phyloP scores from a whole-genome alignment of 495 filamentous ascomycete genomes.

The Bacidia gigantensis region DNA sequence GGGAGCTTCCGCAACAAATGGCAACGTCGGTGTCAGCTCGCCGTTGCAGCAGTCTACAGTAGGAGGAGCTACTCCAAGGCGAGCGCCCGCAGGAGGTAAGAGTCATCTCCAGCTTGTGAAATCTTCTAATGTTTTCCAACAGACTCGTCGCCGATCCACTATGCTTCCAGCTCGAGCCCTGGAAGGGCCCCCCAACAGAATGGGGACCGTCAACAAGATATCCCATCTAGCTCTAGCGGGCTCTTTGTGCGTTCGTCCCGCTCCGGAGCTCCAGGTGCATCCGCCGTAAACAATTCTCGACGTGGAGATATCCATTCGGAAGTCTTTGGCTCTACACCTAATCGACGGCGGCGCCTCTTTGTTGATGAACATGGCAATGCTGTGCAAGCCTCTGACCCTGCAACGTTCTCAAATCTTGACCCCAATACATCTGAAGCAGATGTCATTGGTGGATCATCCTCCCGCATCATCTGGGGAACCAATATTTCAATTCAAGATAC shows the following conservation, averaged over 20 bases:
- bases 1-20: conserved; percentile 40
- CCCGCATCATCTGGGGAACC: conserved; percentile 89
- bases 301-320: conserved; percentile 79
- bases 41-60: conserved; percentile 47
- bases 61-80: conserved; percentile 63
- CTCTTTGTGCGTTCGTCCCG: conserved; percentile 65
- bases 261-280: conserved; percentile 34
- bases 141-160: conserved; percentile 88
- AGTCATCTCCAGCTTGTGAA: neutral
- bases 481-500: conserved; percentile 89
- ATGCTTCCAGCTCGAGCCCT: conserved; percentile 76
- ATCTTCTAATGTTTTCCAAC: neutral
- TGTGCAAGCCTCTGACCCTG: conserved; percentile 57
- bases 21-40: conserved; percentile 50
- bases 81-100: conserved; percentile 13
- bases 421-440: conserved; percentile 87
- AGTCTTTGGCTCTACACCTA: conserved; percentile 48
- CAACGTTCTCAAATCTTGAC: conserved; percentile 75
- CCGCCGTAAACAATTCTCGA: conserved; percentile 35
- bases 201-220: conserved; percentile 45
- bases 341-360: conserved; percentile 55
- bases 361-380: conserved; percentile 72
- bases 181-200: conserved; percentile 32
- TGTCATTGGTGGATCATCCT: conserved; percentile 63
- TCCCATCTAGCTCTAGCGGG: conserved; percentile 67